Conservation (phyloP, 305 asterid genomes). For the Fraxinus greggii region DNA sequence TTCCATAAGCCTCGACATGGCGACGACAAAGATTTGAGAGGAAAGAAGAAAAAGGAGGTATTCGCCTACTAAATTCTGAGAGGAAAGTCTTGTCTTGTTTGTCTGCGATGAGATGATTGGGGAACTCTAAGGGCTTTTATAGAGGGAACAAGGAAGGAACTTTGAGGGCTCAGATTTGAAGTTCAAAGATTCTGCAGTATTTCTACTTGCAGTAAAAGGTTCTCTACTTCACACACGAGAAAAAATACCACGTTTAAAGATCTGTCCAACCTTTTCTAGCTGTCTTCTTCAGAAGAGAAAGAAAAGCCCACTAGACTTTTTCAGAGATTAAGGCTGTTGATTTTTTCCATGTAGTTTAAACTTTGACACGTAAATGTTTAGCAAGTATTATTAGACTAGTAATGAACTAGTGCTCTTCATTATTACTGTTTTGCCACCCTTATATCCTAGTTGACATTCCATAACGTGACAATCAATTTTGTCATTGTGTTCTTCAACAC, state of each 20-base stretch:
- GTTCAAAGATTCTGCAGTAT: conserved; percentile 42
- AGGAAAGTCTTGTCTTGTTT: not conserved
- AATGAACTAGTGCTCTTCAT: too few species aligned
- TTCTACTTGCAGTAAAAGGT: conserved; percentile 31
- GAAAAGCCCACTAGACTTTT: conserved; percentile 13
- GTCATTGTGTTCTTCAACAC: too few species aligned
- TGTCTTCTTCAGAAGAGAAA: conserved; percentile 27
- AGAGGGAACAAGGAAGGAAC: conserved; percentile 21
- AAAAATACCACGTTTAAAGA: conserved; percentile 31
- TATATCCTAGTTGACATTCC: too few species aligned
- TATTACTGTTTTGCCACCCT: too few species aligned
- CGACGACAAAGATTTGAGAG: not conserved
- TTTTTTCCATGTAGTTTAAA: conserved; percentile 16
- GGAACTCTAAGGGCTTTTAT: conserved; percentile 23
- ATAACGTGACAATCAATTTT: too few species aligned
- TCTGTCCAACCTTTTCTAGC: conserved; percentile 28
- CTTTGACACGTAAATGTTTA: not conserved
- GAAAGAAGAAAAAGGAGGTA: not conserved
- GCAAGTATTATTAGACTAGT: not conserved
- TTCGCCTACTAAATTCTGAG: not conserved
- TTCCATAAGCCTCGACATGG: conserved; percentile 45
- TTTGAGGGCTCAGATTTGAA: conserved; percentile 34
- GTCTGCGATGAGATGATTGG: conserved; percentile 19
- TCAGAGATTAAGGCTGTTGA: conserved; percentile 20
- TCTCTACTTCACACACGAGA: conserved; percentile 25